phyloP scores from a whole-genome alignment of 108 stramenopile species.

The Nitzschia sp. region DNA sequence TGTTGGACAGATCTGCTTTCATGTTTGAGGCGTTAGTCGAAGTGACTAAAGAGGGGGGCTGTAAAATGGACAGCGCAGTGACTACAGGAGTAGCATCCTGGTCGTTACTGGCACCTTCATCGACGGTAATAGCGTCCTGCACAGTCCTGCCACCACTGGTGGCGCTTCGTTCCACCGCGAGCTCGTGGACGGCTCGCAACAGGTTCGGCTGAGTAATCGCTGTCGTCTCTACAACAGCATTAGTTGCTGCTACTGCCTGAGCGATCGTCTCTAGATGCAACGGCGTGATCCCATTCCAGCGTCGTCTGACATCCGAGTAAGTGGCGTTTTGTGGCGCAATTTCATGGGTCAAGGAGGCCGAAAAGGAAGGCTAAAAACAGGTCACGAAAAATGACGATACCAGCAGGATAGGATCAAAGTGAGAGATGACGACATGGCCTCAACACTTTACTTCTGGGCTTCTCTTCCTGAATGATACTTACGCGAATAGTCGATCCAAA shows the following conservation, averaged over 20 bases:
- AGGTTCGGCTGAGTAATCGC: constrained; percentile 22
- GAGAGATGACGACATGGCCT: neutral
- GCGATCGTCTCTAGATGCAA: constrained; percentile 40
- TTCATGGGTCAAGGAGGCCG: neutral
- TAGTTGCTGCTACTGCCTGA: constrained; percentile 22
- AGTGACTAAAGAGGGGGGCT: constrained; percentile 35
- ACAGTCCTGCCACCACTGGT: constrained; percentile 17
- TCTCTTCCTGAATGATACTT: constrained; percentile 16
- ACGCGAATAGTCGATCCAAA: constrained; percentile 55
- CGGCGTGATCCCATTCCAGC: constrained; percentile 42
- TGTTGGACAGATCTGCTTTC: neutral
- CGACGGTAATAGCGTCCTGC: constrained; percentile 41
- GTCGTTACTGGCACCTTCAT: neutral
- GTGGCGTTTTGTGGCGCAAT: constrained; percentile 37
- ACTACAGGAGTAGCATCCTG: neutral
- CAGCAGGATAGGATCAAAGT: neutral
- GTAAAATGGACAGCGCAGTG: constrained; percentile 27
- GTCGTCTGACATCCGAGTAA: constrained; percentile 59
- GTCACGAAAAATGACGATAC: constrained; percentile 5
- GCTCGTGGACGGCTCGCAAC: constrained; percentile 8
- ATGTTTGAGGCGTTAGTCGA: neutral
- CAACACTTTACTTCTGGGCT: neutral
- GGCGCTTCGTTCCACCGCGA: neutral
- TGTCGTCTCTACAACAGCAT: constrained; percentile 16
- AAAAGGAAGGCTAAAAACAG: constrained; percentile 12